A percentile compares a stretch with the other conserved stretches of the same genome.
These are phyloP conservation scores for Russula griseocarnosa DNA, from an alignment of 768 basidiomycete species.

Conservation along the genomic window DNA sequence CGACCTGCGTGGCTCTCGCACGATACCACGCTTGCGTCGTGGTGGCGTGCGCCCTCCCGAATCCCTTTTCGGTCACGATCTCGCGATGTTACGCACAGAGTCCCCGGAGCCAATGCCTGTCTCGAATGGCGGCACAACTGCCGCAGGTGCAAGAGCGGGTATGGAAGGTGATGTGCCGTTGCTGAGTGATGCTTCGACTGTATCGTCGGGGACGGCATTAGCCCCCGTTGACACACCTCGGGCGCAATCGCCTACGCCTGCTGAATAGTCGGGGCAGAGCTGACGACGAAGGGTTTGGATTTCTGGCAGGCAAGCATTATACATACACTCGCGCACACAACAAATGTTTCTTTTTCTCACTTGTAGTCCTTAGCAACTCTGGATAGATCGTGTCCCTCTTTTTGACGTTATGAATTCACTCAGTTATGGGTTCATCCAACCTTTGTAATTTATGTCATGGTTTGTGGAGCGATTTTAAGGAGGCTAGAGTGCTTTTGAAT, in stretches of 20 bases:
- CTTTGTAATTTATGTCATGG: conserved; percentile 8
- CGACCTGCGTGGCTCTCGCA: conserved; percentile 27
- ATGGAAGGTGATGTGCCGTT: not conserved
- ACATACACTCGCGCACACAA: not conserved
- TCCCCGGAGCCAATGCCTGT: conserved; percentile 11
- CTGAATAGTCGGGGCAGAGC: not conserved
- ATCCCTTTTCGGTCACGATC: conserved; percentile 45
- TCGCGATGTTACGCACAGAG: conserved; percentile 4
- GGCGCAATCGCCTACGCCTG: not conserved
- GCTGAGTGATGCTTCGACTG: not conserved
- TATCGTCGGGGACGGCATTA: too few species aligned
- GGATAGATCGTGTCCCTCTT: conserved; percentile 10
- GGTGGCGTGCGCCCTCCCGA: conserved; percentile 67
- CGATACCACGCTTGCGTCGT: conserved; percentile 54
- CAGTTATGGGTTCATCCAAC: not conserved
- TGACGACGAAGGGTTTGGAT: not conserved
- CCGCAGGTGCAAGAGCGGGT: not conserved
- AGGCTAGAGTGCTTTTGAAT: not conserved
- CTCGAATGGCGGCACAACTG: too few species aligned
- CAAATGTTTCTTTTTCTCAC: not conserved
- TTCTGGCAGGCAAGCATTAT: not conserved
- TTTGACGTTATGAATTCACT: not conserved
- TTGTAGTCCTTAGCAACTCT: not conserved
- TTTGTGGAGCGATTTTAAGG: not conserved
- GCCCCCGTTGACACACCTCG: not conserved